Base-by-base conservation (phyloP, 352 stramenopile genomes). In the Phytophthora brassicae region DNA sequence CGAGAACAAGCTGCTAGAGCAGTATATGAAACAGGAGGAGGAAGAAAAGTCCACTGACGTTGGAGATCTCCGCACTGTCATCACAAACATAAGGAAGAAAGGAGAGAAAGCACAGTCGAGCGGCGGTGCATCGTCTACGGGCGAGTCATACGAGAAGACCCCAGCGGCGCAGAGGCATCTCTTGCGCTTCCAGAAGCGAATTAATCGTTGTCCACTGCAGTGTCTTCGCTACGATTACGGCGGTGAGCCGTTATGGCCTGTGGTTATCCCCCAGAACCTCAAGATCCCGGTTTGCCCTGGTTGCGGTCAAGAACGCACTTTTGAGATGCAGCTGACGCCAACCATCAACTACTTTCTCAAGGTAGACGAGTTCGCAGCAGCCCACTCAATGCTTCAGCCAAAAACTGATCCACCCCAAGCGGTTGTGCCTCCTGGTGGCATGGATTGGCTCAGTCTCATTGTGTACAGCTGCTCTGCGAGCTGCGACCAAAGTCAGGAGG, bases 281-380 rank as follows among this genome's bases (percentile, higher is more conserved):
- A 78, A 79, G 22, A 54, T 91, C 2, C 80, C 86, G 1, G 44
- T 33, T 29, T 95, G 86, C 43, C 17, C 60, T 59, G 41, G 55
- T 6, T 95, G 86, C 23, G 86, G 84, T 9, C 52, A 79, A 58
- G 71, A 81, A 3, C 82, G 84, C n/a, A 62, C 75, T 20, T 95
- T 95, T 45, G 86, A 95, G 65, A 68, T 94, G 51, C 85, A 94
- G 56, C 69, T 95, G 42, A 85, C 79, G n/a, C 86, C 86, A 24
- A 90, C 84, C 3, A 88, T 92, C 49, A 90, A 89, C 55, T 95
- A 95, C 49, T 92, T 95, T 39, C 72, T 95, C 24, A 87, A 90
- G 47, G 86, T 95, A 23, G 86, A 95, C 59, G 64, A 89, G 46
- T 84, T 76, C 28, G 77, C 77, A 8, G 45, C 54, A 48, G 46